phyloP scores from a whole-genome alignment of 179 eudicot genomes.

The Silene coronaria region DNA sequence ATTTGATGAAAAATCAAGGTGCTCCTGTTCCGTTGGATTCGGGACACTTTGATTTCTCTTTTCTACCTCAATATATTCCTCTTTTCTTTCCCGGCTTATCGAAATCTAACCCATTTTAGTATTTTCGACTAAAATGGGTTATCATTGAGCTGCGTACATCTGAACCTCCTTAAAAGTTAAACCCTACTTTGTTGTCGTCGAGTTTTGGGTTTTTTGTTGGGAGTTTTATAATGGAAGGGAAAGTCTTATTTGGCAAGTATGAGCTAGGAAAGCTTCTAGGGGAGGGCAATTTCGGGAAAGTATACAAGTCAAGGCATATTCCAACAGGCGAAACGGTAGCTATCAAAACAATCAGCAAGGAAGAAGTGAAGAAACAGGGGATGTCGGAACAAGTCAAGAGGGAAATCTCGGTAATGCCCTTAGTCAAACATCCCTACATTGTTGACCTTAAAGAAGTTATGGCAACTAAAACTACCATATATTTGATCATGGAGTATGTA shows the following conservation, averaged over 20 bases:
- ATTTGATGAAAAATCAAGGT: constrained; percentile 10
- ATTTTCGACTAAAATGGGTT: not conserved
- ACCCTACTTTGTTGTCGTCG: not conserved
- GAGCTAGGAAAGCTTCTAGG: constrained; percentile 33
- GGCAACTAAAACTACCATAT: constrained; percentile 37
- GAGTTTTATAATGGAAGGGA: constrained; percentile 29
- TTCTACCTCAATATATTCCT: not conserved
- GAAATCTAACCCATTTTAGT: no score
- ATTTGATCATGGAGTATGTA: constrained; percentile 40
- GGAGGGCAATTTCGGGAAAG: constrained; percentile 44
- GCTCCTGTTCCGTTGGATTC: constrained; percentile 28
- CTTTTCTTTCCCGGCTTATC: no score
- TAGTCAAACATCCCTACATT: constrained; percentile 40
- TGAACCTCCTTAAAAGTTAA: constrained; percentile 4
- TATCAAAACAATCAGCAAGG: constrained; percentile 36
- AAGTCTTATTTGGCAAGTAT: constrained; percentile 32
- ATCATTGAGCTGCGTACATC: not conserved
- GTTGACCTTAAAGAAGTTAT: constrained; percentile 44
- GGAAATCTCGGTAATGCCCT: constrained; percentile 36
- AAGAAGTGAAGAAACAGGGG: constrained; percentile 28
- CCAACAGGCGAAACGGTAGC: constrained; percentile 33
- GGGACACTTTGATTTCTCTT: constrained; percentile 23
- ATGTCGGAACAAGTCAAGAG: constrained; percentile 38
- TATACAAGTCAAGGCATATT: constrained; percentile 28
- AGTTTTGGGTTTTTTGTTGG: not conserved